A percentile compares a stretch with the other conserved stretches of the same genome.
These are phyloP conservation scores for Euptelea pleiosperma DNA, from an alignment of 164 flowering plant genomes.

Conservation along the genomic window DNA sequence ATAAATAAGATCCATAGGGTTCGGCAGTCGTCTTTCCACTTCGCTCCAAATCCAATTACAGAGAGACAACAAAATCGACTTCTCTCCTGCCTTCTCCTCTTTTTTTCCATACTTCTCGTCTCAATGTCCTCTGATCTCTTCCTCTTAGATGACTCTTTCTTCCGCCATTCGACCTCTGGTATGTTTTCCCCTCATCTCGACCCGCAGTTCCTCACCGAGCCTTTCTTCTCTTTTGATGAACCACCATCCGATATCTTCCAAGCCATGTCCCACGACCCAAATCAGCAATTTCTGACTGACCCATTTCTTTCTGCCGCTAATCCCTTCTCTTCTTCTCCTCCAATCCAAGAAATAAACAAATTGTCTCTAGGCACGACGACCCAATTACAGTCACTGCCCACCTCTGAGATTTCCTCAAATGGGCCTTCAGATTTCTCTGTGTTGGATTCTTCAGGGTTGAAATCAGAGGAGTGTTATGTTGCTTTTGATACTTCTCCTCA, in stretches of 20 bases:
- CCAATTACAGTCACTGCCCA: slow-evolving; percentile 14
- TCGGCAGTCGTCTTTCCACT: background rate
- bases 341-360: slow-evolving; percentile 40
- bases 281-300: slow-evolving; percentile 11
- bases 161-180: slow-evolving; percentile 19
- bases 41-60: too few species aligned
- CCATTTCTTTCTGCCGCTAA: slow-evolving; percentile 13
- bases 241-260: slow-evolving; percentile 28
- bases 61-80: slow-evolving; percentile 4
- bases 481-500: slow-evolving; percentile 18
- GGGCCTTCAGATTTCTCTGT: slow-evolving; percentile 25
- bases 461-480: slow-evolving; percentile 32
- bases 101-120: slow-evolving; percentile 1
- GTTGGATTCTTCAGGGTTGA: slow-evolving; percentile 28
- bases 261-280: slow-evolving; percentile 16
- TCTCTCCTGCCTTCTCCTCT: background rate
- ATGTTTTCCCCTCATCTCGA: slow-evolving; percentile 23
- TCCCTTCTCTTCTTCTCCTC: slow-evolving; percentile 48
- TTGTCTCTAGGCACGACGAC: slow-evolving; percentile 30
- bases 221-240: slow-evolving; percentile 37
- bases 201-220: slow-evolving; percentile 37
- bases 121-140: slow-evolving; percentile 59
- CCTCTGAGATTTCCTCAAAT: slow-evolving; percentile 8
- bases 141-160: slow-evolving; percentile 30
- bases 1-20: background rate